Base-by-base conservation (phyloP, 139 green algal genomes). In the Bryopsis sp. region DNA sequence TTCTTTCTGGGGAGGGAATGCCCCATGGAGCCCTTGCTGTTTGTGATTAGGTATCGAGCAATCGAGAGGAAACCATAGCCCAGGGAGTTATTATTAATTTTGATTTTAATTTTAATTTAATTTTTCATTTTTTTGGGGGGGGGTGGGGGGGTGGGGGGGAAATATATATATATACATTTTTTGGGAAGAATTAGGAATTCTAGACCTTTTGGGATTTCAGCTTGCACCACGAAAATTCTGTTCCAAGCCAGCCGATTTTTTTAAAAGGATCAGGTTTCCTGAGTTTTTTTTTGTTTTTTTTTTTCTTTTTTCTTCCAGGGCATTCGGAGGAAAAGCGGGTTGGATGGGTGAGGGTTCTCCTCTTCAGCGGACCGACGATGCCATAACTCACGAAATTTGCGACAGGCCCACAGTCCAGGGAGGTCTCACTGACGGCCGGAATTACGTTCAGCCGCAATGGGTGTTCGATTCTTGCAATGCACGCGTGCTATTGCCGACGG, bases 391-490 rank as follows among this genome's bases (percentile, higher is more conserved):
- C 74, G 84, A 95, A 74, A 78, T 95, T 22, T 82, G 89, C 22
- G 87, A 93, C 78, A 74, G 89, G 58, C 85, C 87, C 15, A 78
- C 68, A 4, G 85, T 54, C 3, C 48, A 57, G n/a, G 58, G 43
- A 5, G 38, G 54, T 11, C 29, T 58, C 7, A 26, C 22, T 5
- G 24, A 19, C 19, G 83, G 74, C 0, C 81, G 94, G 11, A 74
- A 92, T 62, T 99, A 97, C 68, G 84, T 99, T 34, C 90, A 97
- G 79, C 95, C 95, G 34, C 95, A 99, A 88, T 99, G 95, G 95
- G 83, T 97, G 38, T 90, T 96, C 59, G 95, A 99, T 87, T 84
- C 70, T 47, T 82, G 31, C 39, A 78, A n/a, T 78, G 86, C 78
- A 69, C 70, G 85, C 0, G 72, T 95, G 71, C 78, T 97, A 46